Evolutionary conservation across 2,329 filamentous ascomycete genomes (phyloP).

Genomic region (Sporothrix inflata): DNA sequence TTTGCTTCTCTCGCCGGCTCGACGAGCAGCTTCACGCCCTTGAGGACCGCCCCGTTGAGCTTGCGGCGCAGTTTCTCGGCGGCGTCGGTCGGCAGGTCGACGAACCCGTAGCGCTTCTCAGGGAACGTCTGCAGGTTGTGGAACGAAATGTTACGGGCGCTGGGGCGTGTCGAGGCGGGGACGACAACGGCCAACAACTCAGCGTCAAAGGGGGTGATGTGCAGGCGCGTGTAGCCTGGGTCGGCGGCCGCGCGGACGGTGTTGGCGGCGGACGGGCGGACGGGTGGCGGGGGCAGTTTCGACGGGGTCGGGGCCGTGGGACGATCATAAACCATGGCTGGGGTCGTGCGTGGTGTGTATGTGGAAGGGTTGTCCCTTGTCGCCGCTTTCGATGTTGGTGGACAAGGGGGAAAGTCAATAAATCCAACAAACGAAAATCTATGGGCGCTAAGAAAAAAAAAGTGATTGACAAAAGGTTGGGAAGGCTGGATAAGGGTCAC

Average conservation of each 20-base stretch:
- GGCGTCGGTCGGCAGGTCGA: slow-evolving; percentile 78
- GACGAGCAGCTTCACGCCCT: slow-evolving; percentile 81
- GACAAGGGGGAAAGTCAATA: not conserved
- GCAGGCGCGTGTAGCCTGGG: slow-evolving; percentile 62
- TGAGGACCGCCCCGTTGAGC: slow-evolving; percentile 82
- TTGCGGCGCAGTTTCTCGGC: slow-evolving; percentile 92
- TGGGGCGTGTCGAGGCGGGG: slow-evolving; percentile 65
- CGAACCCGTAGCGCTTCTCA: slow-evolving; percentile 86
- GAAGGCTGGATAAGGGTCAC: slow-evolving; percentile 14
- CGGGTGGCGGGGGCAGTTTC: not conserved
- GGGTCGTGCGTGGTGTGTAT: not conserved
- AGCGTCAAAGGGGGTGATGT: slow-evolving; percentile 84
- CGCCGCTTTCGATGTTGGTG: not conserved
- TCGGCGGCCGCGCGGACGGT: slow-evolving; percentile 5
- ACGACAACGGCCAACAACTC: slow-evolving; percentile 74
- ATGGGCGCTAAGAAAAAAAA: slow-evolving; percentile 19
- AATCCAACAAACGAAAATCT: not conserved
- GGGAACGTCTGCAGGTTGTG: slow-evolving; percentile 85
- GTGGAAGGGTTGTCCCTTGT: not conserved
- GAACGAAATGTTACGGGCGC: slow-evolving; percentile 82
- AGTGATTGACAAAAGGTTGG: not conserved
- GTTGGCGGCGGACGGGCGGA: not conserved
- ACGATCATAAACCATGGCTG: slow-evolving; percentile 5
- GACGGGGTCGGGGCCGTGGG: slow-evolving; percentile 9
- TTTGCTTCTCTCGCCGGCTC: slow-evolving; percentile 63